Conservation (phyloP, 768 basidiomycete species). For the Termitomyces sp. region DNA sequence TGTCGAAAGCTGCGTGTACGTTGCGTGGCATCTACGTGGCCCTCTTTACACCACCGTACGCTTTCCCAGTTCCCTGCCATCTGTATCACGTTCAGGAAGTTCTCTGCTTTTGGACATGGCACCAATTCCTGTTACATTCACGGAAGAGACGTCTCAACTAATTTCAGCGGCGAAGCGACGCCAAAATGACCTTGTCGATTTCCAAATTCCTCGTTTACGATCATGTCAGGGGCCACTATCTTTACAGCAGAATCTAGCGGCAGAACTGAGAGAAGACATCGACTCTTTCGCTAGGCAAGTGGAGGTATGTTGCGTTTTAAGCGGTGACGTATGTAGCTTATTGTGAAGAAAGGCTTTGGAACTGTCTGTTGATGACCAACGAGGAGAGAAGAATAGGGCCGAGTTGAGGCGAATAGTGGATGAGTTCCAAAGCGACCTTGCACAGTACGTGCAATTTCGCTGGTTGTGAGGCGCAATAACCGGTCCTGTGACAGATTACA, state of each 20-base stretch:
- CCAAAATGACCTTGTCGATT: conserved; percentile 60
- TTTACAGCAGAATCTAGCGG: conserved; percentile 69
- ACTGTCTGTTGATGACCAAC: conserved; percentile 70
- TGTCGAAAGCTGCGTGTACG: not conserved
- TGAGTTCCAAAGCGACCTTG: conserved; percentile 44
- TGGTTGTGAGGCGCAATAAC: not conserved
- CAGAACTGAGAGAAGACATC: conserved; percentile 77
- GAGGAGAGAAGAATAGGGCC: conserved; percentile 48
- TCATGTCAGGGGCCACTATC: conserved; percentile 67
- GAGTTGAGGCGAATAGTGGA: conserved; percentile 52
- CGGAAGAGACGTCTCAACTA: conserved; percentile 47
- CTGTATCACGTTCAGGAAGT: not conserved
- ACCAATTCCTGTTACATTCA: conserved; percentile 55
- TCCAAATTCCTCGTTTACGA: conserved; percentile 74
- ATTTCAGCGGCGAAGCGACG: conserved; percentile 55
- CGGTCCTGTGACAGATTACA: conserved; percentile 42
- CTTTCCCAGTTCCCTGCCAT: not conserved
- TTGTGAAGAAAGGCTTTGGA: conserved; percentile 54
- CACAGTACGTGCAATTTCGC: conserved; percentile 38
- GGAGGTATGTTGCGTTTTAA: conserved; percentile 49
- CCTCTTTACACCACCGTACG: not conserved
- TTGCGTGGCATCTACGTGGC: not conserved
- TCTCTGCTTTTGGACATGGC: conserved; percentile 44
- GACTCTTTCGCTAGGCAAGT: conserved; percentile 59
- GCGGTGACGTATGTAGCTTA: conserved; percentile 16